Conservation (phyloP, 2,329 filamentous ascomycete species). For the Phialophora tarda region DNA sequence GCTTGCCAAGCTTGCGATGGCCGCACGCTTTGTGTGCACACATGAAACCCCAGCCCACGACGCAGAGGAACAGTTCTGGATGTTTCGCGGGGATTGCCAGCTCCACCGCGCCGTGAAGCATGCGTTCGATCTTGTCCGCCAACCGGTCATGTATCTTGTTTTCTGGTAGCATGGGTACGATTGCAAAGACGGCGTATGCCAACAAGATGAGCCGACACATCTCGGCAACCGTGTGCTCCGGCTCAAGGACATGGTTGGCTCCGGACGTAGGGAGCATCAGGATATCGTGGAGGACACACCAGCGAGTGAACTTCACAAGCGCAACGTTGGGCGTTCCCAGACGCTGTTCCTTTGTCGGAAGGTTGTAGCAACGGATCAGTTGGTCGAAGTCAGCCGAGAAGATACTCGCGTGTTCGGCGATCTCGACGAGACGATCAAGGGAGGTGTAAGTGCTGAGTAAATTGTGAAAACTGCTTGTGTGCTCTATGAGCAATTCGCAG, state of each 20-base stretch:
- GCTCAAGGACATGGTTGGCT: slow-evolving; percentile 2
- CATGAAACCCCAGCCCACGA: slow-evolving; percentile 9
- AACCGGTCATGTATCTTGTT: not conserved
- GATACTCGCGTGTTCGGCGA: slow-evolving; percentile 7
- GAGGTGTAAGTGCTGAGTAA: not conserved
- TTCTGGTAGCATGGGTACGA: slow-evolving; percentile 5
- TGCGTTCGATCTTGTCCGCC: not conserved
- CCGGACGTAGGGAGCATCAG: not conserved
- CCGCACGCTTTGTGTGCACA: not conserved
- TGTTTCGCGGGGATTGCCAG: slow-evolving; percentile 1
- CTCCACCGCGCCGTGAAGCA: not conserved
- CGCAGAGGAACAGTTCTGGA: slow-evolving; percentile 5
- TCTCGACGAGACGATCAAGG: slow-evolving; percentile 6
- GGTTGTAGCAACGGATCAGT: slow-evolving; percentile 1
- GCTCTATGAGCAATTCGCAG: not conserved
- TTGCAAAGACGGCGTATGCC: slow-evolving; percentile 4
- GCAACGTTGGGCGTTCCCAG: not conserved
- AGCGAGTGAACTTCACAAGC: slow-evolving; percentile 10
- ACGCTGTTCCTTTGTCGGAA: slow-evolving; percentile 1
- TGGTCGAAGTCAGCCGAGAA: slow-evolving; percentile 10
- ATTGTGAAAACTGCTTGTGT: not conserved
- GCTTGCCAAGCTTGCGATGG: not conserved
- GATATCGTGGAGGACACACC: slow-evolving; percentile 8
- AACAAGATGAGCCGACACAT: slow-evolving; percentile 5
- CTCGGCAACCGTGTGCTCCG: slow-evolving; percentile 2